Evolutionary conservation across 345 rosid genomes (phyloP).

Genomic region (Brassica incana): DNA sequence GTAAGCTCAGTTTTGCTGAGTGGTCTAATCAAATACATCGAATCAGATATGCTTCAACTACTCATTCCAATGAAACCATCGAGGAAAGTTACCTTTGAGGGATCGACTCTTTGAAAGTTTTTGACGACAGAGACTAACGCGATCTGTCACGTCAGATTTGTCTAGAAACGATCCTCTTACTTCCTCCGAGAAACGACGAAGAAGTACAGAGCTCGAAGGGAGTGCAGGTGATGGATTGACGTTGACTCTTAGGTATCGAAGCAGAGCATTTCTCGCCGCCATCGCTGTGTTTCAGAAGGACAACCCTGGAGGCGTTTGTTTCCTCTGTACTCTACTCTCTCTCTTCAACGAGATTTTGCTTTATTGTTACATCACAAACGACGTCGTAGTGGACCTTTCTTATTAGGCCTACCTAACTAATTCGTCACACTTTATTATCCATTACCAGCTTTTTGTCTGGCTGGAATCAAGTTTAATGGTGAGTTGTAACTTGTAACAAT

Average conservation of each 20-base stretch:
- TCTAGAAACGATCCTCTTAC: neutral
- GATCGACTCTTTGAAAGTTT: neutral
- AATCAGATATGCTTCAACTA: too few relatives aligned
- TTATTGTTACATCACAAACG: neutral
- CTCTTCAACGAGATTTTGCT: neutral
- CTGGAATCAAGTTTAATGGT: too few relatives aligned
- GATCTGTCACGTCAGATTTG: neutral
- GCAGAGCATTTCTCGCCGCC: conserved; percentile 75
- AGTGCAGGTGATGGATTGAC: neutral
- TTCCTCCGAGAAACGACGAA: neutral
- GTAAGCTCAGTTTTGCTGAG: too few relatives aligned
- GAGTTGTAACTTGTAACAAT: too few relatives aligned
- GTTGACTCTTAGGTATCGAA: conserved; percentile 68
- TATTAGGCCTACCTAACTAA: neutral
- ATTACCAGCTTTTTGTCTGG: too few relatives aligned
- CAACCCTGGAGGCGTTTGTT: conserved; percentile 1
- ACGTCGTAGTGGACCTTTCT: neutral
- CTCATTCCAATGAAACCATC: too few relatives aligned
- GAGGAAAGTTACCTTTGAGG: neutral
- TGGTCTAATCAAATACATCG: neutral
- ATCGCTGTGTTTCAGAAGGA: neutral
- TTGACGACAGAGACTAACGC: neutral
- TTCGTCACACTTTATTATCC: neutral
- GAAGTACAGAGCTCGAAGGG: neutral
- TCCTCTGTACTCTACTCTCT: neutral